These are phyloP conservation scores for Xylaria sp. DNA, from an alignment of 2,329 filamentous ascomycete species.

Conservation along the genomic window DNA sequence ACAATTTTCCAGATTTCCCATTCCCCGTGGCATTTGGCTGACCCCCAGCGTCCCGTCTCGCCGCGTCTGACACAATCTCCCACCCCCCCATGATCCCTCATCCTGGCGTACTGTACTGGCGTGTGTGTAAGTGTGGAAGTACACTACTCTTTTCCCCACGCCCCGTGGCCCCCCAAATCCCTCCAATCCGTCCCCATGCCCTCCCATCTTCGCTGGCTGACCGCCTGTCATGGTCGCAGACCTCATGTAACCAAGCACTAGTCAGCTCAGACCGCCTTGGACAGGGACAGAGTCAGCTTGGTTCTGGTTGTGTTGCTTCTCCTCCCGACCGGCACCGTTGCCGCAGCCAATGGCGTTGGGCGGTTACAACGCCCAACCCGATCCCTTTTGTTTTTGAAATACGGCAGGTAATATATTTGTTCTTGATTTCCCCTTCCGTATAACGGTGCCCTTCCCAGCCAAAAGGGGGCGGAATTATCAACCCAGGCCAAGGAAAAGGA, in stretches of 20 bases:
- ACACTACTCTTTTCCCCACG: conserved; percentile 37
- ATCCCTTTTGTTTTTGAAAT: conserved; percentile 20
- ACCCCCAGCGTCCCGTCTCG: conserved; percentile 36
- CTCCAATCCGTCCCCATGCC: conserved; percentile 34
- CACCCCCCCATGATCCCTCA: conserved; percentile 30
- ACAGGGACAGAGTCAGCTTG: conserved; percentile 45
- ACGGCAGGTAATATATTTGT: conserved; percentile 23
- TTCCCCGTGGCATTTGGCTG: conserved; percentile 37
- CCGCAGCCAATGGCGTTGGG: conserved; percentile 33
- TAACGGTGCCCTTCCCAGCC: conserved; percentile 8
- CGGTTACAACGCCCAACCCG: conserved; percentile 32
- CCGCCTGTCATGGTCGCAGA: conserved; percentile 47
- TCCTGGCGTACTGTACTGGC: neutral
- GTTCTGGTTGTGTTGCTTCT: conserved; percentile 38
- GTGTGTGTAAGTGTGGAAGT: too few species aligned
- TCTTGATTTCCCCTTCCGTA: conserved; percentile 12
- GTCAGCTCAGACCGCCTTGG: conserved; percentile 50
- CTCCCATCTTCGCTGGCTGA: conserved; percentile 43
- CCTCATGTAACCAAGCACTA: conserved; percentile 43
- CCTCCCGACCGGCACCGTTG: conserved; percentile 29
- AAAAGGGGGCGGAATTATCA: conserved; percentile 18
- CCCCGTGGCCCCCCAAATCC: conserved; percentile 35
- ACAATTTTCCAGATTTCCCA: conserved; percentile 39
- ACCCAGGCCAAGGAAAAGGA: neutral
- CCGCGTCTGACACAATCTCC: conserved; percentile 36